Percentiles rank a stretch among this genome's conserved stretches.
These are phyloP conservation scores for Calonectria henricotiae DNA, from an alignment of 2,329 filamentous ascomycete species.

Conservation along the genomic window DNA sequence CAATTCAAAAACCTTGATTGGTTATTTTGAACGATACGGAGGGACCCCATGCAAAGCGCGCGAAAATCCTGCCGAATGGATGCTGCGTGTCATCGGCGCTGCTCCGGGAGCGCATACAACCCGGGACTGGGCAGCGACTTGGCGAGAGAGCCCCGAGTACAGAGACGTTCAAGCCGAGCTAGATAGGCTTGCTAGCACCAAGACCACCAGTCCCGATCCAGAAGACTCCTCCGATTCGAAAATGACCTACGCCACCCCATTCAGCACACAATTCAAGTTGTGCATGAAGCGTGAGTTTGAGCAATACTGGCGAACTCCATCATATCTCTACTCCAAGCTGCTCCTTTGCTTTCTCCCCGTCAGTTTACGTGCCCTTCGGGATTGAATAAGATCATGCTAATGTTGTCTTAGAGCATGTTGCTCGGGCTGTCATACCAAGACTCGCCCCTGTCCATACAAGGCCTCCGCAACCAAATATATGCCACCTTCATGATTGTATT, in stretches of 20 bases:
- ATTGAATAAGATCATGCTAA: not conserved
- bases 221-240: constrained; percentile 66
- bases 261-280: constrained; percentile 51
- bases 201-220: not conserved
- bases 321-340: constrained; percentile 73
- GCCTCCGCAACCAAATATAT: constrained; percentile 80
- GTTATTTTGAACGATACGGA: constrained; percentile 78
- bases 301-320: constrained; percentile 61
- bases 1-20: constrained; percentile 70
- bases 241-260: constrained; percentile 67
- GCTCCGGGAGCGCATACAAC: constrained; percentile 64
- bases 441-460: constrained; percentile 62
- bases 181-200: constrained; percentile 74
- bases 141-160: constrained; percentile 71
- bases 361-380: not conserved
- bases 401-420: constrained; percentile 26
- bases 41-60: constrained; percentile 72
- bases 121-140: constrained; percentile 79
- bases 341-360: constrained; percentile 45
- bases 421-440: constrained; percentile 38
- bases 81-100: constrained; percentile 74
- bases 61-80: constrained; percentile 84
- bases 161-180: constrained; percentile 74
- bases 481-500: constrained; percentile 78
- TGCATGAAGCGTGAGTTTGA: constrained; percentile 56